These are phyloP conservation scores for Corymbia citriodora DNA, from an alignment of 441 rosid species.

Conservation along the genomic window DNA sequence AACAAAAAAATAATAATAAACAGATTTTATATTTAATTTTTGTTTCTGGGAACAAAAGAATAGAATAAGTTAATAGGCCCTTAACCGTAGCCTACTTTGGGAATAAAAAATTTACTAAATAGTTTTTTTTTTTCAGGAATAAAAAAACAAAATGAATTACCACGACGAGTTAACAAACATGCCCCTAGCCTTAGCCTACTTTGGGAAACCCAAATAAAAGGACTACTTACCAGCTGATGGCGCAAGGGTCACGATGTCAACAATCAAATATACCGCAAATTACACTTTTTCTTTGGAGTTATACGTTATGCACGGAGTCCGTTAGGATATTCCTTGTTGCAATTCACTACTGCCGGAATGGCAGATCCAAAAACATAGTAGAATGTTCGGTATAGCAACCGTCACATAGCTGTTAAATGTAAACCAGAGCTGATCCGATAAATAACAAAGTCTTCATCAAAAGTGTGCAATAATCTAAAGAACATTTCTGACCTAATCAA, in stretches of 20 bases:
- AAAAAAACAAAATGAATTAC: too few relatives aligned
- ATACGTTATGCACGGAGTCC: too few relatives aligned
- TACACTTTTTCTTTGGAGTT: neutral
- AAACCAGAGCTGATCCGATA: neutral
- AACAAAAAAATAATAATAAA: too few relatives aligned
- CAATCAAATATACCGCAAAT: neutral
- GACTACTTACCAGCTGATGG: neutral
- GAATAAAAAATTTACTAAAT: too few relatives aligned
- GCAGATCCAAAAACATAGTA: neutral
- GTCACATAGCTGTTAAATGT: neutral
- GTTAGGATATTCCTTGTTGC: neutral
- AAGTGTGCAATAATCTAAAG: neutral
- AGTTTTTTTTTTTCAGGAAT: too few relatives aligned
- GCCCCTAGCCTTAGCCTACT: neutral
- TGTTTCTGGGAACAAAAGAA: too few relatives aligned
- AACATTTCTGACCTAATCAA: neutral
- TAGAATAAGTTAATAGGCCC: too few relatives aligned
- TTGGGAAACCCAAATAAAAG: neutral
- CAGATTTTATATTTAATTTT: too few relatives aligned
- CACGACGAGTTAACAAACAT: too few relatives aligned
- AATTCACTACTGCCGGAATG: neutral
- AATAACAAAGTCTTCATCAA: neutral
- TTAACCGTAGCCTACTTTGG: too few relatives aligned
- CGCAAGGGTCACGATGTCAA: neutral
- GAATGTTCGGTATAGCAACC: neutral